Evolutionary conservation across 441 rosid genomes (phyloP).

Genomic region (Hura crepitans): DNA sequence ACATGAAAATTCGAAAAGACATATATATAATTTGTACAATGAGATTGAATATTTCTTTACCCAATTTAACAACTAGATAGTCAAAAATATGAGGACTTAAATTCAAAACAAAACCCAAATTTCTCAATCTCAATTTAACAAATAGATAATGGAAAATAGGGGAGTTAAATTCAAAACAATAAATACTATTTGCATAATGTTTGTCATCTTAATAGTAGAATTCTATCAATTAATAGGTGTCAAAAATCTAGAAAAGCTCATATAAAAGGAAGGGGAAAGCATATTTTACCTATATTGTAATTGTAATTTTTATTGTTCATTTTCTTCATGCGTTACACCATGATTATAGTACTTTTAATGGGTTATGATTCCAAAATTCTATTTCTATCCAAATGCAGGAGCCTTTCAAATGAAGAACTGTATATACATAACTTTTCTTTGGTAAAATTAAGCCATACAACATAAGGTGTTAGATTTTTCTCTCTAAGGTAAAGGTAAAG

Average conservation of each 20-base stretch:
- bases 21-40: too few relatives aligned
- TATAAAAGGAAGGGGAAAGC: background rate
- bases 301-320: slow-evolving; percentile 57
- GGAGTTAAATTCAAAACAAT: too few relatives aligned
- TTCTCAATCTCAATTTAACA: too few relatives aligned
- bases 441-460: slow-evolving; percentile 88
- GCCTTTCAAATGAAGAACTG: slow-evolving; percentile 93
- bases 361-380: slow-evolving; percentile 81
- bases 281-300: slow-evolving; percentile 64
- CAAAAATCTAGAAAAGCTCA: background rate
- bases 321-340: slow-evolving; percentile 64
- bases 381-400: slow-evolving; percentile 66
- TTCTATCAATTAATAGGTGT: too few relatives aligned
- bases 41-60: too few relatives aligned
- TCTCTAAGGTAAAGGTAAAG: slow-evolving; percentile 81
- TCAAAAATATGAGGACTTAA: too few relatives aligned
- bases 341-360: slow-evolving; percentile 83
- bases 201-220: background rate
- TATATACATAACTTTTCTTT: slow-evolving; percentile 63
- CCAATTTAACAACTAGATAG: too few relatives aligned
- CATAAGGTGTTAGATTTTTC: slow-evolving; percentile 91
- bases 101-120: too few relatives aligned
- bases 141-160: too few relatives aligned
- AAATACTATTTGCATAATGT: background rate
- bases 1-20: too few relatives aligned